phyloP scores from a whole-genome alignment of 306 rosid species.

The Lathyrus oleraceus region DNA sequence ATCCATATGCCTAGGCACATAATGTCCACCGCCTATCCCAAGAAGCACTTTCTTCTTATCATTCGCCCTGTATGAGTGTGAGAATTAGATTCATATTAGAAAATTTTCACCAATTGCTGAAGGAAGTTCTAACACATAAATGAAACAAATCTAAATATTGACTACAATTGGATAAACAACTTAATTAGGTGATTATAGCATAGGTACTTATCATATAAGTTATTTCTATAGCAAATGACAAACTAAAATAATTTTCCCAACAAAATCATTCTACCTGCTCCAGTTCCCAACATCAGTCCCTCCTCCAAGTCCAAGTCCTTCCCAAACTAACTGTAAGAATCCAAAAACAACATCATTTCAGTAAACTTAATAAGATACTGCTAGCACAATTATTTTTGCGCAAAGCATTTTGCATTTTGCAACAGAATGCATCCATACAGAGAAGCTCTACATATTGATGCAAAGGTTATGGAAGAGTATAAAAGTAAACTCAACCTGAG shows the following conservation, averaged over 20 bases:
- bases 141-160: constrained; percentile 10
- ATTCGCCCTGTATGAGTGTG: constrained; percentile 57
- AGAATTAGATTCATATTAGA: constrained; percentile 22
- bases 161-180: not conserved
- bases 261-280: constrained; percentile 56
- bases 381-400: not conserved
- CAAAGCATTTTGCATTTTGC: constrained; percentile 10
- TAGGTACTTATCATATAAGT: too few species aligned
- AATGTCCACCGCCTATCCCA: constrained; percentile 97
- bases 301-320: constrained; percentile 97
- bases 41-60: constrained; percentile 75
- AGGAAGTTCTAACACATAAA: constrained; percentile 8
- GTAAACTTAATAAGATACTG: constrained; percentile 14
- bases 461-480: constrained; percentile 26
- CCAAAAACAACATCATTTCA: constrained; percentile 21
- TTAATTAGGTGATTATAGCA: too few species aligned
- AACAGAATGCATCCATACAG: constrained; percentile 4
- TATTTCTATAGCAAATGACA: too few species aligned
- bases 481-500: constrained; percentile 60
- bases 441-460: constrained; percentile 21
- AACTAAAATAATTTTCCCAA: not conserved
- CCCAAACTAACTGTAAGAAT: constrained; percentile 78
- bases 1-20: constrained; percentile 93
- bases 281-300: constrained; percentile 82
- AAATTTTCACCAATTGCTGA: constrained; percentile 2